A percentile compares a stretch with the other conserved stretches of the same genome.
Evolutionary conservation across 2,329 filamentous ascomycete species (phyloP).

Genomic region (Bipolaris cookei): DNA sequence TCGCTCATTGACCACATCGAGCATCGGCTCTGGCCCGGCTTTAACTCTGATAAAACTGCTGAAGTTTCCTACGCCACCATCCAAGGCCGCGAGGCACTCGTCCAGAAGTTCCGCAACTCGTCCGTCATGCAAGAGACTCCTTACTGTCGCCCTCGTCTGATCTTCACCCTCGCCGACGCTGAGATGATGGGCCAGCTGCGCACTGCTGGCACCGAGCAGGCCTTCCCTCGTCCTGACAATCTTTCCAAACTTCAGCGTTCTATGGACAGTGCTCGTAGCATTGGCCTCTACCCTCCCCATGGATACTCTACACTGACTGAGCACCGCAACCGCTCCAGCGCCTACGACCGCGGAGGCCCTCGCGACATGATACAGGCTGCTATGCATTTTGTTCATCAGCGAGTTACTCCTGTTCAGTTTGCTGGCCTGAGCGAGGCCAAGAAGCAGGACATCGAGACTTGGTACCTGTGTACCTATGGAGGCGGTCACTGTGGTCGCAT

Average conservation of each 20-base stretch:
- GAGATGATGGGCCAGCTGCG: conserved; percentile 44
- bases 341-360: conserved; percentile 80
- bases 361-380: conserved; percentile 41
- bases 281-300: conserved; percentile 85
- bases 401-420: conserved; percentile 17
- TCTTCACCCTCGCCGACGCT: conserved; percentile 57
- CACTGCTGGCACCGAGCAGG: conserved; percentile 72
- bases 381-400: conserved; percentile 26
- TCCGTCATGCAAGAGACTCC: conserved; percentile 89
- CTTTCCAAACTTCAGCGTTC: conserved; percentile 85
- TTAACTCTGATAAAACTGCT: conserved; percentile 81
- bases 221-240: conserved; percentile 82
- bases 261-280: conserved; percentile 83
- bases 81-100: conserved; percentile 87
- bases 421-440: conserved; percentile 23
- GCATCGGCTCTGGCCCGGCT: conserved; percentile 69
- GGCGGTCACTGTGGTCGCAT: conserved; percentile 28
- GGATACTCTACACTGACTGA: conserved; percentile 75
- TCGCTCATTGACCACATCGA: conserved; percentile 41
- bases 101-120: conserved; percentile 96
- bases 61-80: conserved; percentile 97
- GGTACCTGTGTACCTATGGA: conserved; percentile 31
- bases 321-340: conserved; percentile 76
- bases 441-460: conserved; percentile 35
- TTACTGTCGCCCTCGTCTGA: conserved; percentile 78